Evolutionary conservation across 257 asterid species (phyloP).

Genomic region (Ophiorrhiza pumila): DNA sequence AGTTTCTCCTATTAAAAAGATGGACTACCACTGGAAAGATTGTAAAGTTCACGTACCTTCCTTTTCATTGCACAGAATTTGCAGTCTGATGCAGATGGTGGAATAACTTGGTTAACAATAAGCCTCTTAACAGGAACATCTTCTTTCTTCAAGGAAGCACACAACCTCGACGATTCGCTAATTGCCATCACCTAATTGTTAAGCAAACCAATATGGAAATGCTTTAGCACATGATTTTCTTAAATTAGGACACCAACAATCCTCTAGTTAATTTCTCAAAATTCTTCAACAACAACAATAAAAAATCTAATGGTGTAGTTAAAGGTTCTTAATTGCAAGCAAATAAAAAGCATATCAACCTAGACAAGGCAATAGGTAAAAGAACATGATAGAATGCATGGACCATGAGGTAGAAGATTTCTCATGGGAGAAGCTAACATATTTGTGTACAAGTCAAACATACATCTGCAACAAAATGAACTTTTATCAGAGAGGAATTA

Average conservation of each 20-base stretch:
- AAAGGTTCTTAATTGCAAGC: background rate
- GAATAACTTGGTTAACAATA: constrained; percentile 86
- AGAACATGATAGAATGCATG: background rate
- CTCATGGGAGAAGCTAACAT: background rate
- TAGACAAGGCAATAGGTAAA: background rate
- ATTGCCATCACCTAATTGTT: constrained; percentile 90
- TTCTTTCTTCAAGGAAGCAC: constrained; percentile 85
- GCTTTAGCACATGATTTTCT: background rate
- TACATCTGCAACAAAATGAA: background rate
- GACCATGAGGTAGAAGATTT: background rate
- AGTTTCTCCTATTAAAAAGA: background rate
- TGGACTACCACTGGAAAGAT: background rate
- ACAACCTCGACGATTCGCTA: constrained; percentile 89
- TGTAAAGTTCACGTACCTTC: constrained; percentile 48
- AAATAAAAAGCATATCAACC: background rate
- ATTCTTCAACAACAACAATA: background rate
- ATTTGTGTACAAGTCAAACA: background rate
- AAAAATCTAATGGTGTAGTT: background rate
- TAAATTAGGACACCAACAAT: background rate
- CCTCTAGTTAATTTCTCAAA: background rate
- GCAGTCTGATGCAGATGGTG: constrained; percentile 89
- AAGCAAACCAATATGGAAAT: background rate
- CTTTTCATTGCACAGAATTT: constrained; percentile 90
- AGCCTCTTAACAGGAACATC: constrained; percentile 89
- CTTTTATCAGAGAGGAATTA: background rate